Evolutionary conservation across 129 eudicot species (phyloP).

Genomic region (Oenanthe sinensis): DNA sequence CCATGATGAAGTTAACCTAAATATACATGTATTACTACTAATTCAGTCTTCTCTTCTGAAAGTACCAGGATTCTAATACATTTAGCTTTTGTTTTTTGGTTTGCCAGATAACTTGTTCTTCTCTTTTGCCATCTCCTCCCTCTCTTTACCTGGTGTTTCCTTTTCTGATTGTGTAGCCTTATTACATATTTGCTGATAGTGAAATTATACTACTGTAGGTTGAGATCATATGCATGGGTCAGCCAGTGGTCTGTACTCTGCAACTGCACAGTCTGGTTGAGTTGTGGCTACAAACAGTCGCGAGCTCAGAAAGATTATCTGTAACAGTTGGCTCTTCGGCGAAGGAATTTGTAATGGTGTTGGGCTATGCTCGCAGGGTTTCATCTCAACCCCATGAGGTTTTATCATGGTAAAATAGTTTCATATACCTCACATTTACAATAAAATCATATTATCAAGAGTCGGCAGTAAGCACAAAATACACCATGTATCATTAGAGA

Average conservation of each 20-base stretch:
- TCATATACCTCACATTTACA: not conserved
- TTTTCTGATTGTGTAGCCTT: not conserved
- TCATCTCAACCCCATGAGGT: not conserved
- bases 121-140: not conserved
- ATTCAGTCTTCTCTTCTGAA: not conserved
- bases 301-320: slow-evolving; percentile 42
- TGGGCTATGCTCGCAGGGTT: slow-evolving; percentile 55
- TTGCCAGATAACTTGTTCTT: not conserved
- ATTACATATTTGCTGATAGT: not conserved
- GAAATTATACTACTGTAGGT: slow-evolving; percentile 29
- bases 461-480: not conserved
- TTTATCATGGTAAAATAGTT: not conserved
- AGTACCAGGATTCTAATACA: not conserved
- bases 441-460: not conserved
- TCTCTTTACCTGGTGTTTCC: not conserved
- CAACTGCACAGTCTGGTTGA: slow-evolving; percentile 53
- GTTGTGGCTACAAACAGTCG: slow-evolving; percentile 58
- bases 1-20: not conserved
- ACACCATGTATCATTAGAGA: not conserved
- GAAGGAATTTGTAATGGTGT: slow-evolving; percentile 78
- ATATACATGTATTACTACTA: not conserved
- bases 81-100: not conserved
- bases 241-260: slow-evolving; percentile 43
- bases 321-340: slow-evolving; percentile 66
- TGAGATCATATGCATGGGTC: slow-evolving; percentile 76